Evolutionary conservation across 495 filamentous ascomycete species (phyloP).

Genomic region (Podospora didyma): DNA sequence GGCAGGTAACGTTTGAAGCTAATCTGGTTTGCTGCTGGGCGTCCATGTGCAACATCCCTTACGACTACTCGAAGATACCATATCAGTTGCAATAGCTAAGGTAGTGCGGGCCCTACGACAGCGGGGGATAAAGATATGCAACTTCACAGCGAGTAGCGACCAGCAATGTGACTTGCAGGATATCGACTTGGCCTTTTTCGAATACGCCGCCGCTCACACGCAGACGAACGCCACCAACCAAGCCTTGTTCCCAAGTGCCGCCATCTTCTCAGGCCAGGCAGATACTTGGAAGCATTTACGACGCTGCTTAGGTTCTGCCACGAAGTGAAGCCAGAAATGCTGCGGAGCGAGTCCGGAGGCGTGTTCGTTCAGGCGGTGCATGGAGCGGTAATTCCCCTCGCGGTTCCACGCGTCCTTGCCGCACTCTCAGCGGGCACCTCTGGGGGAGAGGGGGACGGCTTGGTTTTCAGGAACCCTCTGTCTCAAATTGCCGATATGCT

Average conservation of each 20-base stretch:
- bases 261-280: background rate
- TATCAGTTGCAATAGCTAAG: background rate
- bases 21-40: background rate
- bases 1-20: background rate
- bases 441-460: background rate
- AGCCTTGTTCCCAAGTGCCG: background rate
- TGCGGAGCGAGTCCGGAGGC: background rate
- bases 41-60: background rate
- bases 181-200: background rate
- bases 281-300: background rate
- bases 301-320: background rate
- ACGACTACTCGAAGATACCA: background rate
- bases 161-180: background rate
- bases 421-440: background rate
- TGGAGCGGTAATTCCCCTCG: background rate
- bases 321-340: background rate
- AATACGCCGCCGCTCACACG: background rate
- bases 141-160: background rate
- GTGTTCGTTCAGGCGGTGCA: background rate
- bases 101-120: background rate
- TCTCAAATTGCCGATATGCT: background rate
- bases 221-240: background rate
- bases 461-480: background rate
- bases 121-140: background rate
- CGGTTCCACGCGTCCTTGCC: background rate